Evolutionary conservation across 106 monocot genomes (phyloP).

Genomic region (Xerophyta viscosa): DNA sequence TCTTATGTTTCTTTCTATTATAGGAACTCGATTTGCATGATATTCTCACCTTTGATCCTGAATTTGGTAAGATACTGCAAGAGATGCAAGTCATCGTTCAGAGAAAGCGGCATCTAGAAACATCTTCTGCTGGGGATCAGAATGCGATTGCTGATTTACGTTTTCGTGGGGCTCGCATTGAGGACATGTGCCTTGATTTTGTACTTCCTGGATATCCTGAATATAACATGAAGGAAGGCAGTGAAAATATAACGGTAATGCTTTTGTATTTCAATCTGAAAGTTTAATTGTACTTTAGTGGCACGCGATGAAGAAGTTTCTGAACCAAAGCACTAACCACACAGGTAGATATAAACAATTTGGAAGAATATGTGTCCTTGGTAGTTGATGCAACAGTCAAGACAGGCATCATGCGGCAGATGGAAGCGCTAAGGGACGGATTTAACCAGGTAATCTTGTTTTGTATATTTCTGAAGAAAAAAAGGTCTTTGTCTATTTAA

Average conservation of each 20-base stretch:
- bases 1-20: neutral
- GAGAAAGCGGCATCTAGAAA: constrained; percentile 57
- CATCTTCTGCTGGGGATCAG: constrained; percentile 18
- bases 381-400: constrained; percentile 87
- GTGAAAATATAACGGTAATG: constrained; percentile 44
- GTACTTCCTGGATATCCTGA: constrained; percentile 95
- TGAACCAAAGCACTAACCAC: neutral
- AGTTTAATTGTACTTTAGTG: neutral
- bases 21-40: constrained; percentile 94
- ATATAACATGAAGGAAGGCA: constrained; percentile 69
- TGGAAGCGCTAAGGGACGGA: constrained; percentile 87
- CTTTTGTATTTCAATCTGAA: neutral
- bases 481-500: neutral
- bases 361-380: constrained; percentile 87
- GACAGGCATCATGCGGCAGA: constrained; percentile 73
- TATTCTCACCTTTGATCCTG: constrained; percentile 87
- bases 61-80: constrained; percentile 85
- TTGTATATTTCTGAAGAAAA: too few species aligned
- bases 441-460: constrained; percentile 96
- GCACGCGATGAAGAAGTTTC: neutral
- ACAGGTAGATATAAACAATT: constrained; percentile 77
- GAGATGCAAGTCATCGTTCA: constrained; percentile 72
- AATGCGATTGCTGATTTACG: constrained; percentile 35
- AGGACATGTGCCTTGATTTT: constrained; percentile 79
- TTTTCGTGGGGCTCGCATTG: constrained; percentile 71